These are phyloP conservation scores for Miscanthus sacchariflorus DNA, from an alignment of 202 grass and related monocot species.

Conservation along the genomic window DNA sequence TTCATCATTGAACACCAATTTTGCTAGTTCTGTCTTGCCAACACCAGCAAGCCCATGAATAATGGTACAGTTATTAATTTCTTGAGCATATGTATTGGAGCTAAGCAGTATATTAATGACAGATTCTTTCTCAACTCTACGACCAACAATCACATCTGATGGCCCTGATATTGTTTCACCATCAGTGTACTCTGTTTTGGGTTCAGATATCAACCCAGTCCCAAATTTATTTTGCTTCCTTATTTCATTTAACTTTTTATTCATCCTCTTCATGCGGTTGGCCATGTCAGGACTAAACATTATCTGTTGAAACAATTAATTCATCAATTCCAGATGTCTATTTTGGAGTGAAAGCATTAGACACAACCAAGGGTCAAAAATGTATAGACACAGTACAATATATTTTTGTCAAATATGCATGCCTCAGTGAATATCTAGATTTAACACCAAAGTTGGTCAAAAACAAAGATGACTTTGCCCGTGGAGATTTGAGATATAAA, in stretches of 20 bases:
- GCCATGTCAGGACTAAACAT: not conserved
- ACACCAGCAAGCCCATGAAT: constrained; percentile 22
- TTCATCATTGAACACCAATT: constrained; percentile 12
- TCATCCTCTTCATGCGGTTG: not conserved
- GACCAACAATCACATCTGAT: not conserved
- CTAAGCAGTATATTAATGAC: constrained; percentile 20
- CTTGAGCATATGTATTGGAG: not conserved
- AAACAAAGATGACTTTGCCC: too few relatives aligned
- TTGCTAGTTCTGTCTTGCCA: constrained; percentile 21
- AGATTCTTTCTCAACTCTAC: not conserved
- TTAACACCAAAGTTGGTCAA: too few relatives aligned
- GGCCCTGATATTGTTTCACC: not conserved
- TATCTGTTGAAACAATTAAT: constrained; percentile 6
- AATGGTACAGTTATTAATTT: not conserved
- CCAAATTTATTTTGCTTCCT: not conserved
- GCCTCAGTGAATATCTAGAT: too few relatives aligned
- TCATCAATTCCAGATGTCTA: not conserved
- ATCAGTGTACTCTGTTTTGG: rapidly evolving
- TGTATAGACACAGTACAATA: not conserved
- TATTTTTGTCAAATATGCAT: not conserved
- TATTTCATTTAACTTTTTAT: not conserved
- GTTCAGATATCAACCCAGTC: not conserved
- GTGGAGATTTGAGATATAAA: too few relatives aligned
- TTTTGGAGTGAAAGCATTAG: not conserved
- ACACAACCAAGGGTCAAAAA: not conserved